These are phyloP conservation scores for Fusarium mundagurra DNA, from an alignment of 2,329 filamentous ascomycete species.

Conservation along the genomic window DNA sequence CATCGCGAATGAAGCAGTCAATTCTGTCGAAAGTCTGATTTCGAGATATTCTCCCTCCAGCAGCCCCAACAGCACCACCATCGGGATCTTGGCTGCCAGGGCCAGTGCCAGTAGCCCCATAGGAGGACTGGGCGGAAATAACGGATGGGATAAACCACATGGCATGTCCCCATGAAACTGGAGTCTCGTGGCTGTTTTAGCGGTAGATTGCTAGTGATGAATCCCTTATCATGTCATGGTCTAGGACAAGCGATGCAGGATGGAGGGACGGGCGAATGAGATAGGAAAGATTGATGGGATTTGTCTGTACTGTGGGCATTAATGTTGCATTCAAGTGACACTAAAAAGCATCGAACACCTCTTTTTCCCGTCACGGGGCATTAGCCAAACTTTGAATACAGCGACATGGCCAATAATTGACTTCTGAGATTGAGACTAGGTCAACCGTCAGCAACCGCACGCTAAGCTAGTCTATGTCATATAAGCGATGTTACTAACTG, in stretches of 20 bases:
- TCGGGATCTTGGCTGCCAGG: not conserved
- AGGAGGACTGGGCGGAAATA: not conserved
- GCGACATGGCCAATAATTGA: not conserved
- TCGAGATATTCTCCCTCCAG: not conserved
- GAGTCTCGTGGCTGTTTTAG: not conserved
- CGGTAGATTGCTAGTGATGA: not conserved
- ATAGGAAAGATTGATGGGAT: not conserved
- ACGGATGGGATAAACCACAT: not conserved
- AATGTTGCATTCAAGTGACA: not conserved
- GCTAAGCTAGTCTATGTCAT: not conserved
- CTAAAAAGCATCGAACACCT: not conserved
- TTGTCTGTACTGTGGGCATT: not conserved
- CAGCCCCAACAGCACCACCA: not conserved
- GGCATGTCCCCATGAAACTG: not conserved
- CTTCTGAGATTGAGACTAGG: not conserved
- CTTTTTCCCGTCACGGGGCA: not conserved
- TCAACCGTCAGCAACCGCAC: not conserved
- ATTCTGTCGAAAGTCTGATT: not conserved
- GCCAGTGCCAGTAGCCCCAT: not conserved
- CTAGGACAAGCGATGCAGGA: too few relatives aligned
- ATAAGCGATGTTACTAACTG: not conserved
- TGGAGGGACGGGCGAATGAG: not conserved
- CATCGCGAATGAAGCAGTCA: not conserved
- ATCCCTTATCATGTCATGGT: not conserved
- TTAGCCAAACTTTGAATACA: not conserved